Evolutionary conservation across 345 rosid species (phyloP).

Genomic region (Ailanthus altissimus): DNA sequence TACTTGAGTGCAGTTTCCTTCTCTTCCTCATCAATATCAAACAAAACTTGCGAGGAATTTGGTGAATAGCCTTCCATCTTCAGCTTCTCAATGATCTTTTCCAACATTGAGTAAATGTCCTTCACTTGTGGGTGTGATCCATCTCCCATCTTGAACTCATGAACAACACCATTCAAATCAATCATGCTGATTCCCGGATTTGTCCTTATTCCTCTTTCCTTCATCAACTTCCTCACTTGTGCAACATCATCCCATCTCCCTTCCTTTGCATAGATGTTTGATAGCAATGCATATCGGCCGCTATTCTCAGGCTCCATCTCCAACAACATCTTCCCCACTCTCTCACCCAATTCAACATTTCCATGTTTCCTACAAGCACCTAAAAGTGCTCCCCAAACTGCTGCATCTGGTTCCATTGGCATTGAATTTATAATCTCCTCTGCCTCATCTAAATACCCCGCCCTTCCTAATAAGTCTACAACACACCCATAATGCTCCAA

Average conservation of each 20-base stretch:
- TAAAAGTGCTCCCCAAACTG: conserved; percentile 49
- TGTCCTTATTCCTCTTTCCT: conserved; percentile 47
- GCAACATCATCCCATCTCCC: conserved; percentile 45
- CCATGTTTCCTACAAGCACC: conserved; percentile 48
- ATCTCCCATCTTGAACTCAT: conserved; percentile 48
- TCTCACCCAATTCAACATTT: conserved; percentile 41
- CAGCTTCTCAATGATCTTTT: conserved; percentile 36
- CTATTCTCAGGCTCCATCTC: conserved; percentile 46
- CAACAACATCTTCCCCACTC: conserved; percentile 37
- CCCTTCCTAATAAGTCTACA: conserved; percentile 46
- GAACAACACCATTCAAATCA: conserved; percentile 34
- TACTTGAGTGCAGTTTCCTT: conserved; percentile 36
- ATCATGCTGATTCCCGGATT: conserved; percentile 39
- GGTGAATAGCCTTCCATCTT: conserved; percentile 40
- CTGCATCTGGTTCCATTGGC: conserved; percentile 44
- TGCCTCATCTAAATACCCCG: conserved; percentile 41
- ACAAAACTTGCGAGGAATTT: conserved; percentile 36
- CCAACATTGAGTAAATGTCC: conserved; percentile 33
- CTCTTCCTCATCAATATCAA: conserved; percentile 50
- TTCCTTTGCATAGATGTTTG: conserved; percentile 49
- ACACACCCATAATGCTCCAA: conserved; percentile 49
- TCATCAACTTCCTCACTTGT: conserved; percentile 41
- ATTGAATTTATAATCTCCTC: conserved; percentile 38
- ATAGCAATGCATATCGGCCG: conserved; percentile 44
- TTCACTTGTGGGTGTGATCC: conserved; percentile 39